These are phyloP conservation scores for Aspergillus diversus DNA, from an alignment of 495 filamentous ascomycete genomes.

Conservation along the genomic window DNA sequence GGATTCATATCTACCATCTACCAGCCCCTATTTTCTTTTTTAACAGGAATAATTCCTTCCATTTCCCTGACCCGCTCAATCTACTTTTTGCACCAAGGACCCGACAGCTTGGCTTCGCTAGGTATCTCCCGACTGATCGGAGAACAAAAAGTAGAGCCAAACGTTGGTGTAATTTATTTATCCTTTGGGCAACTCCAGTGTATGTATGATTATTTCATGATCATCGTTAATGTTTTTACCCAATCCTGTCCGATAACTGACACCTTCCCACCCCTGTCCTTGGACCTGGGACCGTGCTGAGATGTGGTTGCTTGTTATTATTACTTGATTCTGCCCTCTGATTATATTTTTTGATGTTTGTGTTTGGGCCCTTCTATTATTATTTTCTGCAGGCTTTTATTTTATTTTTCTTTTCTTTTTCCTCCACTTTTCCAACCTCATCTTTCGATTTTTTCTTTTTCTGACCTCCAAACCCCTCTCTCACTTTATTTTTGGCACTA, in stretches of 20 bases:
- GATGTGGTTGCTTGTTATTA: constrained; percentile 10
- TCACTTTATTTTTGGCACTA: constrained; percentile 15
- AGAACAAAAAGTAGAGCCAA: constrained; percentile 20
- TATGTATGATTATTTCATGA: background rate
- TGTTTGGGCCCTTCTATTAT: constrained; percentile 3
- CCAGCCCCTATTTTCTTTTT: constrained; percentile 12
- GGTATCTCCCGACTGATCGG: constrained; percentile 31
- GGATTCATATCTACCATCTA: background rate
- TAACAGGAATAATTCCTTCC: constrained; percentile 24
- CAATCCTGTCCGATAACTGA: background rate
- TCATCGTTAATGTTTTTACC: constrained; percentile 8
- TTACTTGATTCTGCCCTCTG: background rate
- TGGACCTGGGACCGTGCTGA: constrained; percentile 6
- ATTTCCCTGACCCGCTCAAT: constrained; percentile 24
- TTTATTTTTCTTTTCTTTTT: constrained; percentile 1
- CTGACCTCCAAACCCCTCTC: constrained; percentile 2
- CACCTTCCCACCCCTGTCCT: constrained; percentile 15
- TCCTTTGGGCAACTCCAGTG: constrained; percentile 11
- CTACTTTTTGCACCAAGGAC: constrained; percentile 26
- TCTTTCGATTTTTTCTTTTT: constrained; percentile 5
- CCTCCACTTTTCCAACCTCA: background rate
- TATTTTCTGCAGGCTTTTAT: constrained; percentile 11
- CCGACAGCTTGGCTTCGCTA: constrained; percentile 38
- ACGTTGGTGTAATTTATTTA: constrained; percentile 22
- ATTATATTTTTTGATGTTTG: constrained; percentile 12